phyloP scores from a whole-genome alignment of 805 yeast species.

The Nakazawaea anatomiae region DNA sequence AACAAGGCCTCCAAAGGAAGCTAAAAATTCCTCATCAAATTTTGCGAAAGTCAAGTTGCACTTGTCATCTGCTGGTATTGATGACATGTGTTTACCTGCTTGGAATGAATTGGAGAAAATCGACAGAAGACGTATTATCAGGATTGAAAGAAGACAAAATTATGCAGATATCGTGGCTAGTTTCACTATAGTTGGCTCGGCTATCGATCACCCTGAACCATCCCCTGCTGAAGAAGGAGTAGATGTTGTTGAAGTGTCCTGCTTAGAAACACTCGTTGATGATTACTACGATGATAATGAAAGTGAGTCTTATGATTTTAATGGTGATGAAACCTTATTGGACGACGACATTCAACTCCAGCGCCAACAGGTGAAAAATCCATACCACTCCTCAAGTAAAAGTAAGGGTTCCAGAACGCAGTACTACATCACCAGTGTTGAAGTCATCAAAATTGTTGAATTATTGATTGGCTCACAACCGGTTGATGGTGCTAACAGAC shows the following conservation, averaged over 20 bases:
- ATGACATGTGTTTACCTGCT: conserved; percentile 42
- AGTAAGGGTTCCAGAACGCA: conserved; percentile 15
- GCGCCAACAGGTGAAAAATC: background rate
- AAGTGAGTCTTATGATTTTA: conserved; percentile 16
- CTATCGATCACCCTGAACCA: conserved; percentile 38
- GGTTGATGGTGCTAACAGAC: conserved; percentile 41
- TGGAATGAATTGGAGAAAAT: conserved; percentile 41
- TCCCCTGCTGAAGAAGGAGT: conserved; percentile 32
- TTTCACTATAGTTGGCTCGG: conserved; percentile 48
- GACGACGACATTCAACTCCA: background rate
- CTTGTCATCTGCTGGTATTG: conserved; percentile 37
- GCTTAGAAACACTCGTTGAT: conserved; percentile 41
- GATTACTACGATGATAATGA: conserved; percentile 18
- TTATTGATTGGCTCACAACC: conserved; percentile 46
- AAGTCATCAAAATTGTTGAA: conserved; percentile 61
- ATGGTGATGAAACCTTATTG: conserved; percentile 18
- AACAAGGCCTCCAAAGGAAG: conserved; percentile 45
- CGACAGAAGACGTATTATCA: conserved; percentile 51
- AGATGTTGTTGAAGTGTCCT: conserved; percentile 54
- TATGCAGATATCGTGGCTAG: conserved; percentile 40
- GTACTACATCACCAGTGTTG: conserved; percentile 59
- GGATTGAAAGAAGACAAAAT: conserved; percentile 49
- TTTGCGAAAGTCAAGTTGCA: conserved; percentile 42
- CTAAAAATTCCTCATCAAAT: conserved; percentile 19
- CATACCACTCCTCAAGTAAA: background rate